Percentiles rank a stretch among this genome's conserved stretches.
phyloP scores from a whole-genome alignment of 2,329 filamentous ascomycete species.

The Lachnellula hyalina region DNA sequence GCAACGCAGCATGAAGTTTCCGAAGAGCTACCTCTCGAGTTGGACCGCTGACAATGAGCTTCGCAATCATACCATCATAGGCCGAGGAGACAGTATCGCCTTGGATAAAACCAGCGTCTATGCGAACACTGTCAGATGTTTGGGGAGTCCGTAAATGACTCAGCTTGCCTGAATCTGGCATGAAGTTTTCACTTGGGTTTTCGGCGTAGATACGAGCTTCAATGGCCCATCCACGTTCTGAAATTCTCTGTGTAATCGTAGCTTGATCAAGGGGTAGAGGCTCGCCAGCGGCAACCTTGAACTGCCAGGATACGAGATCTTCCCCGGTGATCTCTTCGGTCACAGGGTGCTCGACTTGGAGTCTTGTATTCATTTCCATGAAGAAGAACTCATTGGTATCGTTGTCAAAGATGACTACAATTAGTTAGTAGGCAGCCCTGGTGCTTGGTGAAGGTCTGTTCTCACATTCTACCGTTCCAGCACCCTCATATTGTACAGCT shows the following conservation, averaged over 20 bases:
- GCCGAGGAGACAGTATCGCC: constrained; percentile 90
- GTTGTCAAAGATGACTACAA: constrained; percentile 75
- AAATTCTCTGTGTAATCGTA: constrained; percentile 65
- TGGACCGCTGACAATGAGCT: constrained; percentile 83
- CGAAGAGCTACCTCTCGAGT: constrained; percentile 76
- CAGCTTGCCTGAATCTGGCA: constrained; percentile 86
- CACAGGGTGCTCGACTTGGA: constrained; percentile 96
- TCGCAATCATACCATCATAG: constrained; percentile 98
- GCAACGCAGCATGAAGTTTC: constrained; percentile 73
- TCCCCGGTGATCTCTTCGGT: constrained; percentile 74
- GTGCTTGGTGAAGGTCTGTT: constrained; percentile 37
- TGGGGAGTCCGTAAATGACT: constrained; percentile 74
- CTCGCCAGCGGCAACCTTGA: constrained; percentile 73
- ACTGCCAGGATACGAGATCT: constrained; percentile 91
- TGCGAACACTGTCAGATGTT: constrained; percentile 67
- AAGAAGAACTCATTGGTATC: constrained; percentile 76
- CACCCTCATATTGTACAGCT: constrained; percentile 81
- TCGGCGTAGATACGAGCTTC: constrained; percentile 97
- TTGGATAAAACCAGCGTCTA: constrained; percentile 88
- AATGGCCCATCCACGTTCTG: constrained; percentile 75
- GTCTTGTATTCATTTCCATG: constrained; percentile 78
- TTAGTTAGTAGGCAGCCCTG: constrained; percentile 39
- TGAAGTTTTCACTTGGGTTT: constrained; percentile 85
- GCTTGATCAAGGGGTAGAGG: constrained; percentile 60
- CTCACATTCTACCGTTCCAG: constrained; percentile 83